Conservation (phyloP, 371 early-diverging fungal genomes). For the Batrachochytrium dendrobatidis region DNA sequence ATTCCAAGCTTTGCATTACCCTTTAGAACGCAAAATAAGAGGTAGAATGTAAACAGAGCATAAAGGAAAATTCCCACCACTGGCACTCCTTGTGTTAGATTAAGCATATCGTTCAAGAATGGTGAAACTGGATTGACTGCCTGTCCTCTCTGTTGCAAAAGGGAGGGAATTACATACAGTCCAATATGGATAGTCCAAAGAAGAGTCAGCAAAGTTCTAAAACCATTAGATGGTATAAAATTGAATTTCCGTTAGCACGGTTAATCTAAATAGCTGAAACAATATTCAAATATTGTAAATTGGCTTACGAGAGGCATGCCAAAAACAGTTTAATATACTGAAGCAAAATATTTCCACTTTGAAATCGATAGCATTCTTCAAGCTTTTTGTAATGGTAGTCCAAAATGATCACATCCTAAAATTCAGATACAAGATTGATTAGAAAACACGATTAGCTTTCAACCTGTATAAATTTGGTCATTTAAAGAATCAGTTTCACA, state of each 20-base stretch:
- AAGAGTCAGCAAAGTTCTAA: constrained; percentile 35
- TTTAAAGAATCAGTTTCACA: not conserved
- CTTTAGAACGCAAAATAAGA: constrained; percentile 48
- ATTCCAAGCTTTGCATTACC: constrained; percentile 46
- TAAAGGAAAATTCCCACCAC: constrained; percentile 48
- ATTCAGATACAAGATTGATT: not conserved
- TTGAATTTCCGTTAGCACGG: too few relatives aligned
- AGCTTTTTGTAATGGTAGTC: constrained; percentile 43
- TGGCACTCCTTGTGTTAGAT: constrained; percentile 28
- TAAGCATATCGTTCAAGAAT: constrained; percentile 46
- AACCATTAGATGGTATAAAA: too few relatives aligned
- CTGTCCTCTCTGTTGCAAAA: constrained; percentile 14
- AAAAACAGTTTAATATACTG: constrained; percentile 28
- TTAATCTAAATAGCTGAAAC: too few relatives aligned
- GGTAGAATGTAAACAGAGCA: constrained; percentile 45
- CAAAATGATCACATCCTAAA: constrained; percentile 42
- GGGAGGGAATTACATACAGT: constrained; percentile 37
- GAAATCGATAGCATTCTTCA: constrained; percentile 41
- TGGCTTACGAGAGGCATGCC: constrained; percentile 11
- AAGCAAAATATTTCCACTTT: constrained; percentile 39
- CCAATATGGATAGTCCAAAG: constrained; percentile 46
- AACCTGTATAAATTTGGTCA: constrained; percentile 1
- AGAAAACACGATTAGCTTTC: not conserved
- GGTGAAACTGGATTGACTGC: constrained; percentile 27
- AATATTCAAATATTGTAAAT: too few relatives aligned